Base-by-base conservation (phyloP, 108 stramenopile species). In the Parietichytrium sp. region DNA sequence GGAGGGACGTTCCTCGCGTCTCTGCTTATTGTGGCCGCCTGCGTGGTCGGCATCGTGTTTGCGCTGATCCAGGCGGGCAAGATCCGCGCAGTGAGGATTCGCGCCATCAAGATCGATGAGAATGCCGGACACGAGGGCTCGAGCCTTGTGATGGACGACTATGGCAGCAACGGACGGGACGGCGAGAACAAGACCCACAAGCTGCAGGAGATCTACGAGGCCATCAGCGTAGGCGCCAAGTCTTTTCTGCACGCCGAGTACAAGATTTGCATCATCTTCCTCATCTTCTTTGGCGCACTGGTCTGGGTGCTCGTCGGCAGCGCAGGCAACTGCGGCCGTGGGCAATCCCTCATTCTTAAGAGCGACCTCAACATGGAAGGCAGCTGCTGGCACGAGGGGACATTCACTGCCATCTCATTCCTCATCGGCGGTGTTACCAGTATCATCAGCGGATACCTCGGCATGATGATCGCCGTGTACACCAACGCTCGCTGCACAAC, bases 391-490 rank as follows among this genome's bases (percentile, higher is more conserved):
- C 29, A 36, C 81, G 78, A 93, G 82, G 97, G 97, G 25, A 55
- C 90, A 31, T 93, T 95, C 91, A 97, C 96, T 27, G 90, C 94
- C 4, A 55, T 96, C 45, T 90, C 93, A 48, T 97, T 98, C 88
- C 83, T 97, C 50, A 85, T 97, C 25, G 98, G 98, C 55, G 96
- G 96, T 52, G n/a, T 85, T 50, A 88, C 95, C 29, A 94, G 93
- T 20, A 94, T 91, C 29, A 23, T 84, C 15, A 84, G 92, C 29
- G 94, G 96, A 86, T 83, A 94, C 92, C 90, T 96, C 81, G 98
- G 98, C 53, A 98, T 98, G 98, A 94, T 95, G 91, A 95, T 97
- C 31, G 97, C 97, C 50, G 96, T 96, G 52, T 94, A 91, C 86
- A 93, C 95, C 72, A 98, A 96, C 83, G 96, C 96, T 30, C 94